Evolutionary conservation across 768 basidiomycete genomes (phyloP).

Genomic region (Pluteus cervinus): DNA sequence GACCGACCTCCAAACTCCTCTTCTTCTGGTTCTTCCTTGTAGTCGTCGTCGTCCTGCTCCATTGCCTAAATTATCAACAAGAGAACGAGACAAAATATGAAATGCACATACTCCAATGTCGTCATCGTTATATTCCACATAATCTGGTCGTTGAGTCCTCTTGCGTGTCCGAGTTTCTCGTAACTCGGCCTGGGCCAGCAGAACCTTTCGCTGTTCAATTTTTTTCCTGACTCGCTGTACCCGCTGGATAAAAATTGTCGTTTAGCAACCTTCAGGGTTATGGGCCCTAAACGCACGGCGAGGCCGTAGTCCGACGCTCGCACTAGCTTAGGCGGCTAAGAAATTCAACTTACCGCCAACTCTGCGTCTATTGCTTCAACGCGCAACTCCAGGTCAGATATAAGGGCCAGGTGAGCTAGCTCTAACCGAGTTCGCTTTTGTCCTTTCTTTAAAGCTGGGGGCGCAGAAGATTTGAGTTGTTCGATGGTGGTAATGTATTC

Average conservation of each 20-base stretch:
- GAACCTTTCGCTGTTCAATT: constrained; percentile 57
- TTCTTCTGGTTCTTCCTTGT: constrained; percentile 56
- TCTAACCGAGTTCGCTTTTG: constrained; percentile 53
- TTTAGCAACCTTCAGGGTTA: constrained; percentile 4
- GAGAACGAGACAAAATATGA: constrained; percentile 11
- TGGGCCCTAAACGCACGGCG: constrained; percentile 1
- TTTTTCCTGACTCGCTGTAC: constrained; percentile 65
- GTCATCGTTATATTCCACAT: constrained; percentile 65
- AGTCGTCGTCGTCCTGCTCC: constrained; percentile 56
- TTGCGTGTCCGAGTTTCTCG: constrained; percentile 76
- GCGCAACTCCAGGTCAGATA: constrained; percentile 57
- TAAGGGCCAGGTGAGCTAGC: constrained; percentile 52
- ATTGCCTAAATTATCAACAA: constrained; percentile 29
- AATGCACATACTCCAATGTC: constrained; percentile 56
- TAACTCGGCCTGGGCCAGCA: constrained; percentile 71
- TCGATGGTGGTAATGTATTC: constrained; percentile 68
- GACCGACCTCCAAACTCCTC: constrained; percentile 46
- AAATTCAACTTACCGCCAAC: constrained; percentile 49
- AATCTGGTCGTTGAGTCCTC: constrained; percentile 69
- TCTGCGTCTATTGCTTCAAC: constrained; percentile 65
- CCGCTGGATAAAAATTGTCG: constrained; percentile 39
- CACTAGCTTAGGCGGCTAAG: too few species aligned
- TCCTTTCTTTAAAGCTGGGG: constrained; percentile 37
- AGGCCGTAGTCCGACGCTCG: constrained; percentile 2
- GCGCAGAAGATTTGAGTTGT: constrained; percentile 46